phyloP scores from a whole-genome alignment of 2,329 filamentous ascomycete species.

The Cercospora zeae-maydis region DNA sequence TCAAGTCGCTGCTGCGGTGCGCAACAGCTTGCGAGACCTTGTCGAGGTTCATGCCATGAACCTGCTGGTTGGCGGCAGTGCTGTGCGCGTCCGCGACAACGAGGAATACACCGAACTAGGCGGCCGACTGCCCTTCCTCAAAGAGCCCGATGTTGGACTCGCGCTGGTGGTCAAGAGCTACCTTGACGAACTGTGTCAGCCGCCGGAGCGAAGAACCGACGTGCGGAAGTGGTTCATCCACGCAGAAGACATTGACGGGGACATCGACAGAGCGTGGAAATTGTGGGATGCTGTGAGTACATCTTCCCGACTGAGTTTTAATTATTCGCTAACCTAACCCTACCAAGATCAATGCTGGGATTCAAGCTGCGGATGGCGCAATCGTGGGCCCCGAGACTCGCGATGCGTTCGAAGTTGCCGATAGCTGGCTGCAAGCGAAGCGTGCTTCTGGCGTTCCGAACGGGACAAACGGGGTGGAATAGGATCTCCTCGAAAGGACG shows the following conservation, averaged over 20 bases:
- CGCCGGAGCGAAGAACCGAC: slow-evolving; percentile 51
- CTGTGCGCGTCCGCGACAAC: slow-evolving; percentile 55
- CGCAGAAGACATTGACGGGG: slow-evolving; percentile 55
- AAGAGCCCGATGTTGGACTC: slow-evolving; percentile 69
- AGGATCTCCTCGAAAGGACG: not conserved
- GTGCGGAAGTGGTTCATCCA: slow-evolving; percentile 59
- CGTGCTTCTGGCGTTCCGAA: not conserved
- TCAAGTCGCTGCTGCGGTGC: slow-evolving; percentile 74
- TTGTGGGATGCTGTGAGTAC: slow-evolving; percentile 62
- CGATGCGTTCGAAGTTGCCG: slow-evolving; percentile 56
- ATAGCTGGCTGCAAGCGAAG: slow-evolving; percentile 53
- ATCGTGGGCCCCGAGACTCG: slow-evolving; percentile 44
- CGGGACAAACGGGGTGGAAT: slow-evolving; percentile 6
- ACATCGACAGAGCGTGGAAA: slow-evolving; percentile 58
- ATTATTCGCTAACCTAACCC: slow-evolving; percentile 8
- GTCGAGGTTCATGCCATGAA: slow-evolving; percentile 77
- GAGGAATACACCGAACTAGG: slow-evolving; percentile 58
- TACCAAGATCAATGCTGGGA: slow-evolving; percentile 54
- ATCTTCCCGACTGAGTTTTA: not conserved
- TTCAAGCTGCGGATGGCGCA: slow-evolving; percentile 53
- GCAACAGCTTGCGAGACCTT: slow-evolving; percentile 74
- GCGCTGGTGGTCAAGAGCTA: slow-evolving; percentile 78
- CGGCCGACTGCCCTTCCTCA: slow-evolving; percentile 63
- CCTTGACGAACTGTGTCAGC: slow-evolving; percentile 64
- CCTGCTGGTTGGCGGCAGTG: slow-evolving; percentile 77